These are phyloP conservation scores for Euclidium syriacum DNA, from an alignment of 345 rosid genomes.

Conservation along the genomic window DNA sequence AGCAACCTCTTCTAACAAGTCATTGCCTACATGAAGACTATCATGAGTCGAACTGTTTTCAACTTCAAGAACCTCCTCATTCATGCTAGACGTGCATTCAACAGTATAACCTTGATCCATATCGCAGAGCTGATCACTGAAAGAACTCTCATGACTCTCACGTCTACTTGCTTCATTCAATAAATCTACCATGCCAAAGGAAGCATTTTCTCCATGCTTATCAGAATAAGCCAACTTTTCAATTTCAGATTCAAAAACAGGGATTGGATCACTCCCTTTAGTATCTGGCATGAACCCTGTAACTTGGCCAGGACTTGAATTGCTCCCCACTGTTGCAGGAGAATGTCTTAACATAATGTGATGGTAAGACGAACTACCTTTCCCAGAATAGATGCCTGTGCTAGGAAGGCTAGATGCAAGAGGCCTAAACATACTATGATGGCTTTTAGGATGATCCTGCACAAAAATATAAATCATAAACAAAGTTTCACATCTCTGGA, in stretches of 20 bases:
- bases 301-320: conserved; percentile 62
- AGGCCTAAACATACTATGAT: conserved; percentile 98
- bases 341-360: conserved; percentile 64
- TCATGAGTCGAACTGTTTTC: conserved; percentile 45
- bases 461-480: conserved; percentile 11
- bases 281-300: conserved; percentile 43
- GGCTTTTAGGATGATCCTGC: conserved; percentile 86
- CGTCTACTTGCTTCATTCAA: conserved; percentile 36
- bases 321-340: conserved; percentile 62
- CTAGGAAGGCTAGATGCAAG: conserved; percentile 95
- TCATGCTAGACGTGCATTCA: conserved; percentile 35
- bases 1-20: conserved; percentile 39
- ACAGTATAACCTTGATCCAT: conserved; percentile 33
- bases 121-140: conserved; percentile 37
- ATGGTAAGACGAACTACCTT: conserved; percentile 50
- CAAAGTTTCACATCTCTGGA: conserved; percentile 1
- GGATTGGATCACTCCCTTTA: conserved; percentile 48
- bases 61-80: conserved; percentile 42
- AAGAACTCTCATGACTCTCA: conserved; percentile 36
- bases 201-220: conserved; percentile 54
- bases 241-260: conserved; percentile 38
- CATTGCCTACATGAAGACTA: conserved; percentile 33
- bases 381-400: conserved; percentile 73
- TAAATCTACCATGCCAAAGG: conserved; percentile 51
- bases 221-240: conserved; percentile 32